Percentiles rank a stretch among this genome's conserved stretches.
These are phyloP conservation scores for Astrephomene gubernaculifera DNA, from an alignment of 139 green algal species.

Conservation along the genomic window DNA sequence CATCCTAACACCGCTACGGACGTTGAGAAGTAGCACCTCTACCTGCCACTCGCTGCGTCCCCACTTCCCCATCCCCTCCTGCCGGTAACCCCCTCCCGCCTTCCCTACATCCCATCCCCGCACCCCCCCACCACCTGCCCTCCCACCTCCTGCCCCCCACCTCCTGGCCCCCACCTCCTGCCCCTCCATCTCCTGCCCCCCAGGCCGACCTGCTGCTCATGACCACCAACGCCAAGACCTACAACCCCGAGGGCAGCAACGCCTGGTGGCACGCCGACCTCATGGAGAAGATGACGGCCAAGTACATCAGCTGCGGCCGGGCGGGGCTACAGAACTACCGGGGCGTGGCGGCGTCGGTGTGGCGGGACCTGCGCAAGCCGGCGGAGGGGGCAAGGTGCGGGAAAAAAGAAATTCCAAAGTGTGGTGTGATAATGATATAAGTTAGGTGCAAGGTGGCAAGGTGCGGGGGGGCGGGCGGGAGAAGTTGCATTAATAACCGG, in stretches of 20 bases:
- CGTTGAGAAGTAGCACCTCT: no score
- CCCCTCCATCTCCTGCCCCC: background rate
- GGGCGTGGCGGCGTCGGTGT: constrained; percentile 25
- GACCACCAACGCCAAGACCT: constrained; percentile 37
- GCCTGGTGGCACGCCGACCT: constrained; percentile 34
- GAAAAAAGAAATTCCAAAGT: no score
- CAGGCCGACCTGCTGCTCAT: constrained; percentile 38
- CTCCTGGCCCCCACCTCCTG: background rate
- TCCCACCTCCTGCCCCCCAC: background rate
- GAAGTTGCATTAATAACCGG: no score
- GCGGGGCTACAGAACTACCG: constrained; percentile 31
- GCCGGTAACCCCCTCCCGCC: background rate
- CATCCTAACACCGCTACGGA: no score
- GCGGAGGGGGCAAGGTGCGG: constrained; percentile 2
- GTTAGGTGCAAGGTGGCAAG: no score
- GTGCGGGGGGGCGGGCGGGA: no score
- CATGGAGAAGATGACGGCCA: constrained; percentile 39
- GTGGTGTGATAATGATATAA: no score
- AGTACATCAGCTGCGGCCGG: constrained; percentile 35
- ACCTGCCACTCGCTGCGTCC: no score
- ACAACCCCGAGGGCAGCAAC: constrained; percentile 28
- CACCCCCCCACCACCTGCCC: background rate
- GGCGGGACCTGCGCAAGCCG: constrained; percentile 39
- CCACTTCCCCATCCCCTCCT: no score
- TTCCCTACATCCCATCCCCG: background rate